Evolutionary conservation across 305 asterid genomes (phyloP).

Genomic region (Caryopteris hybrid): DNA sequence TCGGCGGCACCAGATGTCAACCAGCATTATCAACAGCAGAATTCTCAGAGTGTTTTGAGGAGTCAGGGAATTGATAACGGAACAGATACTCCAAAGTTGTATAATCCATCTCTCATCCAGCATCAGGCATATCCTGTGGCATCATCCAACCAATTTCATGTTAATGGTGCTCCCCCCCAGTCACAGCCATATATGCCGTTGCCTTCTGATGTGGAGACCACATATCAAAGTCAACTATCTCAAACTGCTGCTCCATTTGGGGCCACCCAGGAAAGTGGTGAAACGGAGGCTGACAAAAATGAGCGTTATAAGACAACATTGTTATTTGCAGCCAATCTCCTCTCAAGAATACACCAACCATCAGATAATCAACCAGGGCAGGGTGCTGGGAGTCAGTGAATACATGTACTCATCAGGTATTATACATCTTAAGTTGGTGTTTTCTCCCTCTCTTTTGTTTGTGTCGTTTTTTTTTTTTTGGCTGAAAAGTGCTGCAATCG

Average conservation of each 20-base stretch:
- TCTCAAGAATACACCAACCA: constrained; percentile 74
- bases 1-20: constrained; percentile 37
- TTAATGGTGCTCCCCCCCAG: constrained; percentile 32
- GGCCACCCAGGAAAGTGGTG: constrained; percentile 52
- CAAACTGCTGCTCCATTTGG: constrained; percentile 52
- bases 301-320: constrained; percentile 84
- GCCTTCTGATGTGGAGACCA: constrained; percentile 37
- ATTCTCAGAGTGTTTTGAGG: constrained; percentile 36
- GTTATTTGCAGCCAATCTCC: constrained; percentile 87
- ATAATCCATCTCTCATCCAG: constrained; percentile 51
- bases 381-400: constrained; percentile 63
- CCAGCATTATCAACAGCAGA: constrained; percentile 54
- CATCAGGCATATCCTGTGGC: constrained; percentile 47
- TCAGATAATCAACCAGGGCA: constrained; percentile 61
- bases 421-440: not conserved
- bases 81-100: constrained; percentile 43
- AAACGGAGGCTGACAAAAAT: constrained; percentile 84
- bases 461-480: not conserved
- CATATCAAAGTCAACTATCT: constrained; percentile 53
- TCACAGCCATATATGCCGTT: constrained; percentile 44
- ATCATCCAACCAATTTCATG: constrained; percentile 45
- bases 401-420: constrained; percentile 50
- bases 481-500: constrained; percentile 3
- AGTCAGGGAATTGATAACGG: constrained; percentile 43
- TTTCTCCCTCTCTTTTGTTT: not conserved